Percentiles rank a stretch among this genome's conserved stretches.
Evolutionary conservation across 768 basidiomycete species (phyloP).

Genomic region (Trametes maxima): DNA sequence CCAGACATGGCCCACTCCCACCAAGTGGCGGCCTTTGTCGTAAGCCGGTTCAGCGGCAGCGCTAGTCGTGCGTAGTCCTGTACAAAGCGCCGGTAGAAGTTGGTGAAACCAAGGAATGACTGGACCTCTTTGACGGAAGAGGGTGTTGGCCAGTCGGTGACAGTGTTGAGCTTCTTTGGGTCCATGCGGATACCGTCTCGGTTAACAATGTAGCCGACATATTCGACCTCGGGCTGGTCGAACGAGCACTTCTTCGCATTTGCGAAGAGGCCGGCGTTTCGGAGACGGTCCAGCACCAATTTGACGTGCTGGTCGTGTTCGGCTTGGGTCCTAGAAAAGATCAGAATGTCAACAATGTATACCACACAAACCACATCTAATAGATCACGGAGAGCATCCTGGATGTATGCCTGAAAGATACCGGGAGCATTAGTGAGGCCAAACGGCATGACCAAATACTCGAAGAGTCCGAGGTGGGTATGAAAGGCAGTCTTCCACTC

Average conservation of each 20-base stretch:
- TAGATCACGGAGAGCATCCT: slow-evolving; percentile 18
- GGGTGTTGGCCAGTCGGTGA: slow-evolving; percentile 36
- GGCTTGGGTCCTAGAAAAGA: slow-evolving; percentile 24
- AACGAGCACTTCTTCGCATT: slow-evolving; percentile 41
- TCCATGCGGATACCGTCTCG: slow-evolving; percentile 41
- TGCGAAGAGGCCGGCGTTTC: slow-evolving; percentile 34
- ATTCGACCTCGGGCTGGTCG: slow-evolving; percentile 40
- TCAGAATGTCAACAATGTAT: slow-evolving; percentile 27
- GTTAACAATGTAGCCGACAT: slow-evolving; percentile 44
- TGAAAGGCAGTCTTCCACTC: slow-evolving; percentile 45
- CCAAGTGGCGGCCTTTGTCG: slow-evolving; percentile 29
- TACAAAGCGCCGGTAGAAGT: slow-evolving; percentile 33
- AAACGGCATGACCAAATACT: slow-evolving; percentile 39
- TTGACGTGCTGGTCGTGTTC: slow-evolving; percentile 28
- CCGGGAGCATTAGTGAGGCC: slow-evolving; percentile 30
- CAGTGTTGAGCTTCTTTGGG: slow-evolving; percentile 41
- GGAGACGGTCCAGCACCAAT: slow-evolving; percentile 30
- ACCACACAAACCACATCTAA: slow-evolving; percentile 31
- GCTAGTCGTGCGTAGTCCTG: slow-evolving; percentile 35
- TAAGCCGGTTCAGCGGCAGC: slow-evolving; percentile 23
- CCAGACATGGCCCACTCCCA: too few species aligned
- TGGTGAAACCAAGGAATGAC: slow-evolving; percentile 36
- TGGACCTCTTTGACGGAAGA: slow-evolving; percentile 32
- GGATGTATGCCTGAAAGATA: slow-evolving; percentile 23
- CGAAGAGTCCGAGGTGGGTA: slow-evolving; percentile 39